Evolutionary conservation across 1,284 basidiomycete species (phyloP), one percentile per base, ranked within the genome.

Genomic region (Ustilago loliicola): DNA sequence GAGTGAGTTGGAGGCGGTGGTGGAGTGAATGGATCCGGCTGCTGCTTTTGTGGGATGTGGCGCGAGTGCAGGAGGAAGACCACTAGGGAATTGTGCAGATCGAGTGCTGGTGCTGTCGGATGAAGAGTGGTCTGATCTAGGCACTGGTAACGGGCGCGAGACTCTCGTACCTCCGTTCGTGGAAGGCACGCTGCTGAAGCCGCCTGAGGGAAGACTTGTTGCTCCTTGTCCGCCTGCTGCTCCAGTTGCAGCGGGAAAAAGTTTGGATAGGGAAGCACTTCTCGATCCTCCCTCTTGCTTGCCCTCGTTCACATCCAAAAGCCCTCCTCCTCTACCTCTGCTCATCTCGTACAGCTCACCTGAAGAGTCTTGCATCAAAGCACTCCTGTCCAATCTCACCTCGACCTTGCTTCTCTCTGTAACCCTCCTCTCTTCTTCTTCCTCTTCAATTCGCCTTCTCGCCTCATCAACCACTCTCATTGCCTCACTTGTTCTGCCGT

Each of bases 381-480:
- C 61, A n/a, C 62, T 69, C 15, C 81, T 62, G 47, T 79, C 80
- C 29, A 83, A 47, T 13, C 80, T 50, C 9, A 76, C 60, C 47
- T 83, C 80, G 21, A 67, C 61, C 48, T 59, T 72, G 53, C 79
- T 80, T 36, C 73, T 59, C 55, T 83, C 81, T 9, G 68, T 66
- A 15, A 75, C 78, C 40, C 55, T 50, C 17, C 69, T 50, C 42
- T 83, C 81, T 30, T 77, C 78, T 17, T 79, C 80, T 27, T 83
- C 80, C 32, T 81, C 80, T 30, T 57, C 53, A 4, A 71, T 19
- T 5, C 60, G 38, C 8, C 61, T 45, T 15, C 68, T 62, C 15
- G 73, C 73, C 25, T 82, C 78, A 27, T 79, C 79, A 4, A 80
- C 66, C 66, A 70, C 51, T 3, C 50, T 51, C 11, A 64, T 29